phyloP scores from a whole-genome alignment of 495 filamentous ascomycete species.

The Mycothermus thermophilus region DNA sequence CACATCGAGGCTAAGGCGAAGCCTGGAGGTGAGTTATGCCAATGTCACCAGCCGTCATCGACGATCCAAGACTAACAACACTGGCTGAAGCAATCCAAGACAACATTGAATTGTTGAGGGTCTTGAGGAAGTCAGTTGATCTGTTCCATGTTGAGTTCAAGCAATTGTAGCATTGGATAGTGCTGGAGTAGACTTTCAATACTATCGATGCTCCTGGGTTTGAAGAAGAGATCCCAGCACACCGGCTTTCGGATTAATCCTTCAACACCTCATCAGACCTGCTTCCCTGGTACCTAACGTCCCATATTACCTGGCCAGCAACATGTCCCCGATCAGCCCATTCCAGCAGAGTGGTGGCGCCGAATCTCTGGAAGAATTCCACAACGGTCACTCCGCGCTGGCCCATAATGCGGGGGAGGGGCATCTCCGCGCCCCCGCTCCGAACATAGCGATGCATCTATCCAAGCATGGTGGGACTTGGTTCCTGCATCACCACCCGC shows the following conservation, averaged over 20 bases:
- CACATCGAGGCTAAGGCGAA: slow-evolving; percentile 6
- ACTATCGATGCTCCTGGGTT: no score
- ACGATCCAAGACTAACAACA: no score
- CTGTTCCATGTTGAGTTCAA: slow-evolving; percentile 12
- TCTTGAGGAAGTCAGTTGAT: slow-evolving; percentile 5
- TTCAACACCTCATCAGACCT: neutral
- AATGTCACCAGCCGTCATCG: neutral
- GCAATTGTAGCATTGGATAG: slow-evolving; percentile 6
- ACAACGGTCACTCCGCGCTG: no score
- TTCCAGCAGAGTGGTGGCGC: neutral
- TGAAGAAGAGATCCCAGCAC: no score
- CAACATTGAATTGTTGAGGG: slow-evolving; percentile 8
- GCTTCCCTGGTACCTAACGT: no score
- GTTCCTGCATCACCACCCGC: no score
- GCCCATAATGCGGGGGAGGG: slow-evolving; percentile 9
- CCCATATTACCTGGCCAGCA: neutral
- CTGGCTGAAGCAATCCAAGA: slow-evolving; percentile 4
- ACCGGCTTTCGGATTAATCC: no score
- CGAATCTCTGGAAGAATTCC: neutral
- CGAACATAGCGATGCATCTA: no score
- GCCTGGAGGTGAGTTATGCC: slow-evolving; percentile 4
- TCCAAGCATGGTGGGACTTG: no score
- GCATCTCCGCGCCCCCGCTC: slow-evolving; percentile 3
- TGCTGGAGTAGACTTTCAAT: neutral
- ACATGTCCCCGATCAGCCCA: neutral